Base-by-base conservation (phyloP, 306 rosid genomes). In the Quercus agrifolia region DNA sequence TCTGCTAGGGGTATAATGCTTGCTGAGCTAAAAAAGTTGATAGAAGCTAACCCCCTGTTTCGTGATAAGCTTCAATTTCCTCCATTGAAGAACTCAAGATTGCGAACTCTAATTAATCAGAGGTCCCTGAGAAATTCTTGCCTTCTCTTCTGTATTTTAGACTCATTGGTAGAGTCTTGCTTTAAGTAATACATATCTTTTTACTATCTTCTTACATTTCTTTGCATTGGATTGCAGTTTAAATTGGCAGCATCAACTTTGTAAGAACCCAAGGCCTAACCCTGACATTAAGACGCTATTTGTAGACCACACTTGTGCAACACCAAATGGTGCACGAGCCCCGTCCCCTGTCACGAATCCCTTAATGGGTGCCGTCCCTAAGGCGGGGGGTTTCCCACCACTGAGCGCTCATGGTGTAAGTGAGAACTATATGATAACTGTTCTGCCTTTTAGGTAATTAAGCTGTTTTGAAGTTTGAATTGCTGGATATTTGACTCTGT, bases 211-310 rank as follows among this genome's bases (percentile, higher is more conserved):
- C 78, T 75, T 12, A 57, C 38, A 56, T 75, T 71, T 52, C 41
- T 56, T 55, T 55, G 25, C 9, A 38, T 87, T 72, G 83, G 70
- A 61, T 81, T 83, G 89, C 94, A 96, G 99, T 85, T 90, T 96
- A 85, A 96, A 96, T 77, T 96, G 99, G 99, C 99, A 96, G 86
- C 99, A 96, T 88, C 99, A 96, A 81, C 99, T 96, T 78, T 96
- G 99, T 85, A 96, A 96, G 94, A 96, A 89, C 77, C 99, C 99
- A 38, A 90, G 98, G 88, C 79, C 99, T 59, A 96, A 96, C 70
- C 99, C 99, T 82, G 98, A 96, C 89, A 96, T 96, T 78, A 96
- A 96, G 90, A 96, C 99, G 81, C 90, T 96, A 75, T 96, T 96
- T 78, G 93, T 93, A 25, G 99, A 96, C 89, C 99, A 96, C 84